Evolutionary conservation across 1,284 basidiomycete genomes (phyloP), one percentile per base, ranked within the genome.

Genomic region (Moesziomyces sp.): DNA sequence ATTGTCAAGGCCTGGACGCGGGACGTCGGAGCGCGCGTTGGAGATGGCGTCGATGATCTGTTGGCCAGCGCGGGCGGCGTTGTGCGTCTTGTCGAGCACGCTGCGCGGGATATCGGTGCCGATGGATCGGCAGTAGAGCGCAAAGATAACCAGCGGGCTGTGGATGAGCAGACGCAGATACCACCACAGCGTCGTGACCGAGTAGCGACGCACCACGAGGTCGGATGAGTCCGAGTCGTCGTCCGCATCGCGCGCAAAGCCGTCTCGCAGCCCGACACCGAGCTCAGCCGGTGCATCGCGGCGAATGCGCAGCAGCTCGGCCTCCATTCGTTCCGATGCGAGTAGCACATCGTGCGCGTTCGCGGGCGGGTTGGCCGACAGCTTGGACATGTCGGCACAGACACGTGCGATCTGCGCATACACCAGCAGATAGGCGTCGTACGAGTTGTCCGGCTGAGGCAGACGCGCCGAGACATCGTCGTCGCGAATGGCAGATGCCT

Each of bases 361-460:
- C 3, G 71, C 60, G 1, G 71, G 71, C n/a, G 71, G 71, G 23
- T 74, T 69, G 26, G 71, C 58, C 5, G 61, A 74, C n/a, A 74
- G 58, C 40, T 48, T 48, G 46, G 53, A 44, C 61, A 74, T 51
- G 45, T 74, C 71, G 16, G 71, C 64, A 44, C 71, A 74, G 21
- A 74, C 35, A 8, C 56, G 50, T 30, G 61, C 58, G 43, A 61
- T 59, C 56, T 70, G 61, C 0, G 72, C 62, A 33, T 70, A 65
- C 9, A 74, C 59, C 14, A 59, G 56, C 50, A 70, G 21, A 28
- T 66, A 74, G n/a, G 61, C 72, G 19, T 73, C 70, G 52, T 68
- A 56, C 42, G 70, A 63, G 26, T 67, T 63, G 30, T 73, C 64
- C 7, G 70, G 47, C 19, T 53, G 63, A 11, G 72, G 72, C 48